Conservation (phyloP, 192 early-diverging fungal species). For the Lobosporangium transversale region DNA sequence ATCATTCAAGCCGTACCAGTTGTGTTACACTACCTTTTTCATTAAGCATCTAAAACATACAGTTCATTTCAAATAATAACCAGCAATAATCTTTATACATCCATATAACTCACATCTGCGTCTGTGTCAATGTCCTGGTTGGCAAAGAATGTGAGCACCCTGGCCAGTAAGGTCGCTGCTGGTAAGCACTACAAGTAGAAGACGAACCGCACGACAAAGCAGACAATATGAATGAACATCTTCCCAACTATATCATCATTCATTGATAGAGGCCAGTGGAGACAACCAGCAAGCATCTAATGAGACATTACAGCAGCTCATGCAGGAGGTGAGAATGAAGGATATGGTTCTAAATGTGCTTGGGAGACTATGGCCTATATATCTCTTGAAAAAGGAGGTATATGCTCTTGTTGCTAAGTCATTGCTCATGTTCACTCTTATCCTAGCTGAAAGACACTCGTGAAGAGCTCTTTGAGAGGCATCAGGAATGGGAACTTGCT, state of each 20-base stretch:
- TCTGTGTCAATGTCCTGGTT: slow-evolving; percentile 44
- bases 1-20: no score
- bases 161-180: slow-evolving; percentile 49
- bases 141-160: slow-evolving; percentile 52
- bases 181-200: slow-evolving; percentile 14
- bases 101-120: no score
- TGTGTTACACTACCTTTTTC: no score
- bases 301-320: slow-evolving; percentile 23
- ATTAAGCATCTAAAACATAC: no score
- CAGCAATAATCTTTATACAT: no score
- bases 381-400: no score
- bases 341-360: background rate
- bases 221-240: background rate
- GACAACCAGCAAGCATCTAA: slow-evolving; percentile 26
- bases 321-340: slow-evolving; percentile 26
- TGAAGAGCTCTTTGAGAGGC: slow-evolving; percentile 23
- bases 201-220: background rate
- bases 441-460: slow-evolving; percentile 27
- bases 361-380: background rate
- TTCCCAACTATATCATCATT: background rate
- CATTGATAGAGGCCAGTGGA: slow-evolving; percentile 32
- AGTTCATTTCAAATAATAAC: no score
- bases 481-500: slow-evolving; percentile 44
- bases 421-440: no score
- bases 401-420: no score